Base-by-base conservation (phyloP, 2,329 filamentous ascomycete genomes). In the Epichloe festucae region DNA sequence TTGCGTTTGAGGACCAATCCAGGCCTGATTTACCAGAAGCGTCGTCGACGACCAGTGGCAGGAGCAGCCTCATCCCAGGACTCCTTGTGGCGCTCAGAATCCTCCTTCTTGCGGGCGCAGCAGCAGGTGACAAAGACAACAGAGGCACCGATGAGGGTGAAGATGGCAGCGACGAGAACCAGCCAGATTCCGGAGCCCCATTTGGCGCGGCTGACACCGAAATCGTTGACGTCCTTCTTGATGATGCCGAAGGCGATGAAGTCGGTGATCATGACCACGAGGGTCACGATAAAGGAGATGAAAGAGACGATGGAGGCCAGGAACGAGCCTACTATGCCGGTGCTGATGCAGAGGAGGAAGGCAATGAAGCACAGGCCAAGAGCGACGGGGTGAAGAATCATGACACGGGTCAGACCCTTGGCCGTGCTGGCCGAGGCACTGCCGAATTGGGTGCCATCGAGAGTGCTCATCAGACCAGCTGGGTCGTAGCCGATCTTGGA, bases 321-420 rank as follows among this genome's bases (percentile, higher is more conserved):
- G 21, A 82, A 63, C 0, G 75, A 75, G 55, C 77, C 78, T 51
- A 79, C 54, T 48, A 76, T 56, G 53, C 76, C 76, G 3, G 77
- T 67, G 54, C 73, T 74, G 38, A 78, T 62, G 45, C 73, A 74
- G 47, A 81, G 66, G 46, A 80, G 60, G 65, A 81, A 81, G 53
- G 78, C 76, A 55, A 82, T 67, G 67, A 82, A 82, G 58, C 73
- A 69, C 3, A 82, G 63, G 51, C 68, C 78, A 54, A 73, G 71
- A n/a, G 73, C 77, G 59, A 84, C 67, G 31, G 81, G 78, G 67
- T 84, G 80, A 53, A 84, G 71, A 49, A 84, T 65, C 77, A 84
- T 78, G 55, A 77, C 75, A 56, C 70, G 69, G 42, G 79, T 82
- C 41, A 83, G 69, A 31, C 64, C 67, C 56, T 71, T 71, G 53